phyloP scores from a whole-genome alignment of 164 flowering plant species.

The Umbilicus rupestris region DNA sequence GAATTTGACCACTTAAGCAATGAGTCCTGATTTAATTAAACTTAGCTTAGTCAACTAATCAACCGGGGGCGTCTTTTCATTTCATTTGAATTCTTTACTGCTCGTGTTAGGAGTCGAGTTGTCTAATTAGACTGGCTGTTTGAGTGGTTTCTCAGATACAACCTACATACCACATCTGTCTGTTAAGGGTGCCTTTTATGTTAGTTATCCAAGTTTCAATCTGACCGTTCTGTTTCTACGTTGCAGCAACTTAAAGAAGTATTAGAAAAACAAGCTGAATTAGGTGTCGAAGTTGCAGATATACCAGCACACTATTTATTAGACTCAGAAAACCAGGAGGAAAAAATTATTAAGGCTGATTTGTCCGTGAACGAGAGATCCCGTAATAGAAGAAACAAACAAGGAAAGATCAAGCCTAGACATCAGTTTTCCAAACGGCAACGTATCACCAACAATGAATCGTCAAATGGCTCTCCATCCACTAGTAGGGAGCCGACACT shows the following conservation, averaged over 20 bases:
- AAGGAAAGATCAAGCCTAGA: constrained; percentile 27
- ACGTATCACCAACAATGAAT: constrained; percentile 16
- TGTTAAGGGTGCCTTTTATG: not conserved
- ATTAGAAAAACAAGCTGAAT: constrained; percentile 77
- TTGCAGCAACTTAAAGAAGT: constrained; percentile 87
- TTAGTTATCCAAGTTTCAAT: not conserved
- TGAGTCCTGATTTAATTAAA: not conserved
- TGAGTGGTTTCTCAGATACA: not conserved
- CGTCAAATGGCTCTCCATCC: constrained; percentile 15
- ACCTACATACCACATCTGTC: not conserved
- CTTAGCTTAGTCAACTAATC: too few species aligned
- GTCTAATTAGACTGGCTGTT: not conserved
- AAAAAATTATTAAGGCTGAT: constrained; percentile 14
- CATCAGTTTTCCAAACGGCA: constrained; percentile 32
- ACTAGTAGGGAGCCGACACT: constrained; percentile 44
- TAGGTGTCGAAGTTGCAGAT: constrained; percentile 90
- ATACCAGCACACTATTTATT: constrained; percentile 60
- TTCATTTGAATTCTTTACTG: too few species aligned
- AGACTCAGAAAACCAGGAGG: constrained; percentile 33
- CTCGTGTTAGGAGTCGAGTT: not conserved
- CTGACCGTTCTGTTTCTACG: not conserved
- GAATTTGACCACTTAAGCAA: not conserved
- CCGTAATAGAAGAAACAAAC: constrained; percentile 37
- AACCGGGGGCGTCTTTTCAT: too few species aligned
- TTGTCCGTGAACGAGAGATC: constrained; percentile 28